Evolutionary conservation across 2,329 filamentous ascomycete genomes (phyloP).

Genomic region (Cladosporium sp.): DNA sequence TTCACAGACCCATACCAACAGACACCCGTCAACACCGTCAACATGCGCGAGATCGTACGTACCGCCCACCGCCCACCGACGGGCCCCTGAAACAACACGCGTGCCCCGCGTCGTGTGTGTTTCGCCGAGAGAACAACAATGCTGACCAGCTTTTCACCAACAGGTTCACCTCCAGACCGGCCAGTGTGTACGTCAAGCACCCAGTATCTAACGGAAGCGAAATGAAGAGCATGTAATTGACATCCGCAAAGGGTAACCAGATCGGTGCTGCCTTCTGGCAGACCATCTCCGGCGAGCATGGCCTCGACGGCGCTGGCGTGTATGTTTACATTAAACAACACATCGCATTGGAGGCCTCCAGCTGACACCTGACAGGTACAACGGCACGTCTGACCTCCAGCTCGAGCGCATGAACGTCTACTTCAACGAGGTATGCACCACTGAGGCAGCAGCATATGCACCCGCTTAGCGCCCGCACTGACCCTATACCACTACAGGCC

Average conservation of each 20-base stretch:
- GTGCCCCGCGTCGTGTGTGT: slow-evolving; percentile 40
- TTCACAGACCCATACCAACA: slow-evolving; percentile 1
- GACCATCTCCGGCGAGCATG: slow-evolving; percentile 67
- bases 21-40: slow-evolving; percentile 30
- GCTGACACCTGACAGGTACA: slow-evolving; percentile 63
- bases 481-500: slow-evolving; percentile 54
- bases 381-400: slow-evolving; percentile 96
- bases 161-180: slow-evolving; percentile 99
- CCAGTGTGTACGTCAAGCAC: slow-evolving; percentile 76
- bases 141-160: slow-evolving; percentile 54
- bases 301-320: slow-evolving; percentile 95
- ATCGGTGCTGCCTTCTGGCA: slow-evolving; percentile 99
- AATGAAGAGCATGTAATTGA: slow-evolving; percentile 21
- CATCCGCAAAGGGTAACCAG: slow-evolving; percentile 81
- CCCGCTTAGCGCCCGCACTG: slow-evolving; percentile 20
- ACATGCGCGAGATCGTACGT: slow-evolving; percentile 67
- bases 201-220: neutral
- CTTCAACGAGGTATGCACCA: slow-evolving; percentile 75
- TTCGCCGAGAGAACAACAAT: slow-evolving; percentile 40
- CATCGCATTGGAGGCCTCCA: neutral
- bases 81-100: slow-evolving; percentile 30
- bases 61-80: slow-evolving; percentile 26
- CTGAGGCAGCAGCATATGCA: slow-evolving; percentile 9
- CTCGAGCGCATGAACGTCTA: slow-evolving; percentile 99
- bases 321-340: slow-evolving; percentile 49